Evolutionary conservation across 108 stramenopile genomes (phyloP).

Genomic region (Aurantiochytrium sp.): DNA sequence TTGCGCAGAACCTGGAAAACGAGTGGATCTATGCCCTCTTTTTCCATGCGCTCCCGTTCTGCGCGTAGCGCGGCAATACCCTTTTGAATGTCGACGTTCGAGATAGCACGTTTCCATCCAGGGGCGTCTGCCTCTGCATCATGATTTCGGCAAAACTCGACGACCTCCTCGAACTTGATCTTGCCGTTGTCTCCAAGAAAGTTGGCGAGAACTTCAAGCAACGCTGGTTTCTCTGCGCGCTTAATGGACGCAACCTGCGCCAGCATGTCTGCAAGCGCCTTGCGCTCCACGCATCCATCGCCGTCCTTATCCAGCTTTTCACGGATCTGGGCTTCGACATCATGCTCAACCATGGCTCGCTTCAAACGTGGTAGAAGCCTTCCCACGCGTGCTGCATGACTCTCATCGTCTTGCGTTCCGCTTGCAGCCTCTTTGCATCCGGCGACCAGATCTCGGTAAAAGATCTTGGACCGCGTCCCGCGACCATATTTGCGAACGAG

Average conservation of each 20-base stretch:
- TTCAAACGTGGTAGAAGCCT: background rate
- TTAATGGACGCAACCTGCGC: background rate
- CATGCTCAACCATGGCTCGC: background rate
- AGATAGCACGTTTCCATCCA: background rate
- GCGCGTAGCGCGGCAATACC: background rate
- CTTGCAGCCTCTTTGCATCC: constrained; percentile 4
- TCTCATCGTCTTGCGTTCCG: background rate
- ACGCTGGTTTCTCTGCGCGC: background rate
- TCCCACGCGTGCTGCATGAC: background rate
- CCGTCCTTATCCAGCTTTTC: background rate
- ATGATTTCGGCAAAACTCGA: background rate
- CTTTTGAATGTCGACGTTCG: background rate
- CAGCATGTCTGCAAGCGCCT: background rate
- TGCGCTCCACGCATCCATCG: background rate
- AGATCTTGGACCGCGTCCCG: background rate
- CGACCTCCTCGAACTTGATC: background rate
- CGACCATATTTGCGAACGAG: background rate
- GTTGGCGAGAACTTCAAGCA: background rate
- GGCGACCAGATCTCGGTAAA: background rate
- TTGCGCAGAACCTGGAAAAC: background rate
- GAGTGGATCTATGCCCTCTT: background rate
- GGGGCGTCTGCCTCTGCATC: background rate
- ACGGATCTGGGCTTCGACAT: background rate
- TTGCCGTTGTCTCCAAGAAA: background rate
- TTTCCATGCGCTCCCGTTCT: background rate